A percentile compares a stretch with the other conserved stretches of the same genome.
Conservation (phyloP, 495 filamentous ascomycete genomes). For the Trichoderma asperelloides region DNA sequence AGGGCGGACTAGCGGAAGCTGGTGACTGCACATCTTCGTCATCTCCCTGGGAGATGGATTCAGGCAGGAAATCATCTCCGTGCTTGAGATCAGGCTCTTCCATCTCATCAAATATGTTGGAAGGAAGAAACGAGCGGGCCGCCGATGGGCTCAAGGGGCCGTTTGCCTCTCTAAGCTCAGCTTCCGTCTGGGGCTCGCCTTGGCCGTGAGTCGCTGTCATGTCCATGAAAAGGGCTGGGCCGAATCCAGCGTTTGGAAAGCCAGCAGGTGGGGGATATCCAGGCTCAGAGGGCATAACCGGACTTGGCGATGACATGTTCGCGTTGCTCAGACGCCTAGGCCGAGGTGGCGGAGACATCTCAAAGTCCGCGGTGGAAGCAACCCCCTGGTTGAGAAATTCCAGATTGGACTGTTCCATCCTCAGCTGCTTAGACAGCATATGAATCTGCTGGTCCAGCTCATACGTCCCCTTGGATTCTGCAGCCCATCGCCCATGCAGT, state of each 20-base stretch:
- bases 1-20: constrained; percentile 54
- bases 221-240: constrained; percentile 43
- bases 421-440: constrained; percentile 24
- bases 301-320: constrained; percentile 22
- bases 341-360: constrained; percentile 35
- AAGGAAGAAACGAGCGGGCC: constrained; percentile 59
- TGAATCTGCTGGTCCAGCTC: constrained; percentile 32
- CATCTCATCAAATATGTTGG: constrained; percentile 53
- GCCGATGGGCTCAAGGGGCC: constrained; percentile 78
- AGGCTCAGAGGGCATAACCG: background rate
- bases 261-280: constrained; percentile 14
- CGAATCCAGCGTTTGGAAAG: constrained; percentile 33
- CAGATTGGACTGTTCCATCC: constrained; percentile 26
- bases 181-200: constrained; percentile 19
- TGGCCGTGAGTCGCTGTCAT: constrained; percentile 29
- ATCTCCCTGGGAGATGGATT: background rate
- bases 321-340: constrained; percentile 43
- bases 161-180: constrained; percentile 30
- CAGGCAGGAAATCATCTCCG: background rate
- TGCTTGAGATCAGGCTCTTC: constrained; percentile 39
- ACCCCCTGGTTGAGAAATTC: constrained; percentile 35
- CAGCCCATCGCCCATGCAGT: constrained; percentile 30
- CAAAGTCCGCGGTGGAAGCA: constrained; percentile 40
- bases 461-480: constrained; percentile 26
- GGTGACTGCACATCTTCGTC: constrained; percentile 57